phyloP scores from a whole-genome alignment of 306 rosid genomes.

The Rosa rugosa region DNA sequence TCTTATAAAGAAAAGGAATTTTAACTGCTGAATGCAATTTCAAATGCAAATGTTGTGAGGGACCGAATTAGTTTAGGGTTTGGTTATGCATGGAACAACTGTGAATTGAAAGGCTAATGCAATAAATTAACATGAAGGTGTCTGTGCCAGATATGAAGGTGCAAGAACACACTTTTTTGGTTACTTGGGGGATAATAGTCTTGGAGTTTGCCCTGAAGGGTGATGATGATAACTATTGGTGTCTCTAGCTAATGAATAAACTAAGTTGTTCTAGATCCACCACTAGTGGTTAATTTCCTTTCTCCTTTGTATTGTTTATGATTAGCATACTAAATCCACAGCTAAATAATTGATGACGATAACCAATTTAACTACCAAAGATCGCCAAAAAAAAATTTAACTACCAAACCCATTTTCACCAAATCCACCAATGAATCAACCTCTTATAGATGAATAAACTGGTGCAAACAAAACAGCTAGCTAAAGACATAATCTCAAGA shows the following conservation, averaged over 20 bases:
- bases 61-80: not conserved
- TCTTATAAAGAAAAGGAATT: not conserved
- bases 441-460: conserved; percentile 32
- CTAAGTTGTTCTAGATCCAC: not conserved
- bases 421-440: conserved; percentile 7
- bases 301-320: not conserved
- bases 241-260: too few species aligned
- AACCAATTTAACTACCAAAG: not conserved
- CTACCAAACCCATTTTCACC: not conserved
- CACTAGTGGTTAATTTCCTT: not conserved
- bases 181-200: not conserved
- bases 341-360: not conserved
- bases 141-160: not conserved
- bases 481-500: conserved; percentile 16
- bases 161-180: not conserved
- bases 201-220: not conserved
- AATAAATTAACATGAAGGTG: not conserved
- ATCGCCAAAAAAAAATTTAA: too few species aligned
- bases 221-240: too few species aligned
- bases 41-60: not conserved
- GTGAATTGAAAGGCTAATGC: not conserved
- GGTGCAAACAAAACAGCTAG: conserved; percentile 12
- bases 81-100: not conserved
- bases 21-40: not conserved
- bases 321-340: not conserved